Conservation (phyloP, 1,139 yeast species). For the Geotrichum fermentans region DNA sequence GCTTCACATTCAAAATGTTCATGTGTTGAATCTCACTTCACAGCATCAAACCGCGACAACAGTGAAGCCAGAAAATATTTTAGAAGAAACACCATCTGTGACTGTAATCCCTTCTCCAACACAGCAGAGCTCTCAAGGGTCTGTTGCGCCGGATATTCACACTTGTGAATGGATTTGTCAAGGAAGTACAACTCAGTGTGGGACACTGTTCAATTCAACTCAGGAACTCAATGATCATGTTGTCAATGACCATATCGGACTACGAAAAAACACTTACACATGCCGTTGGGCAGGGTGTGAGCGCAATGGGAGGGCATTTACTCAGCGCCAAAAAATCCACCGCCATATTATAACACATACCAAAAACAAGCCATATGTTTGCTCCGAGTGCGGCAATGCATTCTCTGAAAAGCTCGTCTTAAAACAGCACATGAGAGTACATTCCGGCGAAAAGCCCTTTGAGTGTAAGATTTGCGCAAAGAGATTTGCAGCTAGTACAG, state of each 20-base stretch:
- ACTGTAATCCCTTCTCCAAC: too few species aligned
- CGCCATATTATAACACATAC: constrained; percentile 90
- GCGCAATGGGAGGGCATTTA: constrained; percentile 55
- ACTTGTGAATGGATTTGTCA: constrained; percentile 48
- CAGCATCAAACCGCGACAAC: background rate
- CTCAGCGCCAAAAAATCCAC: constrained; percentile 75
- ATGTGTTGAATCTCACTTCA: constrained; percentile 30
- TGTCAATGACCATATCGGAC: constrained; percentile 60
- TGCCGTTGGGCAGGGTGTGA: constrained; percentile 81
- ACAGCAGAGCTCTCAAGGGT: too few species aligned
- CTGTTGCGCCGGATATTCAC: constrained; percentile 24
- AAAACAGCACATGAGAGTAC: constrained; percentile 75
- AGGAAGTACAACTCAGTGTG: constrained; percentile 44
- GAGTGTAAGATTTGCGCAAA: constrained; percentile 75
- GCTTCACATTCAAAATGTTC: constrained; percentile 57
- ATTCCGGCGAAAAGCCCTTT: constrained; percentile 82
- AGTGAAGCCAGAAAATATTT: background rate
- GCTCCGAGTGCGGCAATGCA: constrained; percentile 59
- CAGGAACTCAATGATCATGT: constrained; percentile 69
- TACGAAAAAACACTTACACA: constrained; percentile 61
- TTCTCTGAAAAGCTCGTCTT: constrained; percentile 68
- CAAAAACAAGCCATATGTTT: constrained; percentile 68
- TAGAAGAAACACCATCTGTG: too few species aligned
- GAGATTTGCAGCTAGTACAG: constrained; percentile 58
- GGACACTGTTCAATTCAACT: constrained; percentile 45